Base-by-base conservation (phyloP, 1,284 basidiomycete genomes). In the Erythrobasidium hasegawianum region DNA sequence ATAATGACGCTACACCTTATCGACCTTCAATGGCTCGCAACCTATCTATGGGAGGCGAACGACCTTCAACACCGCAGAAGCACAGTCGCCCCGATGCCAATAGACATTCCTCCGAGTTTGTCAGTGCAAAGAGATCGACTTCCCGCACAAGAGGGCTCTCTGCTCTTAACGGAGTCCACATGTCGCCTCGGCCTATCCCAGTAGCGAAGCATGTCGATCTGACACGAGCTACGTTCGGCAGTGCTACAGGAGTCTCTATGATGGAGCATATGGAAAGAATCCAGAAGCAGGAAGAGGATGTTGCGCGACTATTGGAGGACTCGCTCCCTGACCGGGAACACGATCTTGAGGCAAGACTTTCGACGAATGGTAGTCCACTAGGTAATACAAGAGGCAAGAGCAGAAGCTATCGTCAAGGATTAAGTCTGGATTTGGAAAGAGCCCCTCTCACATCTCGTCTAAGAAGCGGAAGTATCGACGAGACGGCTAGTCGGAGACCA, bases 231-330 rank as follows among this genome's bases (percentile, higher is more conserved):
- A 45, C 47, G 29, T 57, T 65, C 29, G 62, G 62, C 1, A 45
- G 39, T 14, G 62, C 62, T n/a, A 55, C 62, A 20, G 62, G 62
- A 24, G 55, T 65, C 9, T 55, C 62, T 13, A 43, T 65, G 53
- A 57, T 65, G 55, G 62, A 65, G 47, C 62, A 65, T 20, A 65
- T 65, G 62, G 62, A 65, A 40, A 24, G 56, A 16, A 26, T 65
- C 3, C 53, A 65, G 43, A 56, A 41, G 18, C 55, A 52, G 22
- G 62, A 65, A 41, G 53, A 65, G 33, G 55, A 57, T 27, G 56
- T 39, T 2, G n/a, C 27, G 16, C 40, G 29, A n/a, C 27, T 39
- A 13, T 24, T 38, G 33, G 55, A 20, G 7, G 26, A 29, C 9
- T 38, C 33, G n/a, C 38, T 58, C 5, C 56, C 26, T 9, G 53